These are phyloP conservation scores for Vanrija pseudolonga DNA, from an alignment of 1,284 basidiomycete species.

Conservation along the genomic window DNA sequence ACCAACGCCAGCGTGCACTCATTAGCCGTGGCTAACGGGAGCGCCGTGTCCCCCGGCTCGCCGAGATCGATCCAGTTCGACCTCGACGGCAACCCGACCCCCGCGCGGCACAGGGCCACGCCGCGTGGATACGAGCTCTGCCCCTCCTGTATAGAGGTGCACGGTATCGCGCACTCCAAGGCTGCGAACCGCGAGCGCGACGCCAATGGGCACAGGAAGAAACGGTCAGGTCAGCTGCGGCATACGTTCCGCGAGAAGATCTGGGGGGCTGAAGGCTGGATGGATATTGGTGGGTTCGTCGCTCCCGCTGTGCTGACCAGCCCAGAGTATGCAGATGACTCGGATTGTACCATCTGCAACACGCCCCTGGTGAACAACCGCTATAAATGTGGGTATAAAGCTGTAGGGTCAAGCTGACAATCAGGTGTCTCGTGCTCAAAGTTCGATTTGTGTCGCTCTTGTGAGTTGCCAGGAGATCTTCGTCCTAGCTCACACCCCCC, in stretches of 20 bases:
- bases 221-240: constrained; percentile 57
- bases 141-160: constrained; percentile 66
- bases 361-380: constrained; percentile 60
- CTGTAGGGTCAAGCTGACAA: not conserved
- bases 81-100: constrained; percentile 7
- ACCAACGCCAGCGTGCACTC: constrained; percentile 20
- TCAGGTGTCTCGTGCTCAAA: constrained; percentile 64
- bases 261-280: constrained; percentile 76
- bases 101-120: not conserved
- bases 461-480: constrained; percentile 51
- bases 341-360: constrained; percentile 73
- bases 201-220: constrained; percentile 50
- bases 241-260: constrained; percentile 80
- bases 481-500: not conserved
- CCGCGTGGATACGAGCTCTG: constrained; percentile 76
- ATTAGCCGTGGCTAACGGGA: constrained; percentile 15
- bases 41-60: constrained; percentile 16
- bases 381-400: constrained; percentile 64
- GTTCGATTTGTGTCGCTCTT: constrained; percentile 74
- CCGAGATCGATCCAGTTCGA: not conserved
- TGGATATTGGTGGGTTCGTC: constrained; percentile 67
- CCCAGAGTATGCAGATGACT: constrained; percentile 58
- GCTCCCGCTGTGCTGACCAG: not conserved
- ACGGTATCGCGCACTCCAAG: constrained; percentile 68
- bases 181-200: constrained; percentile 28